These are phyloP conservation scores for Lepidium aucheri DNA, from an alignment of 345 rosid species.

Conservation along the genomic window DNA sequence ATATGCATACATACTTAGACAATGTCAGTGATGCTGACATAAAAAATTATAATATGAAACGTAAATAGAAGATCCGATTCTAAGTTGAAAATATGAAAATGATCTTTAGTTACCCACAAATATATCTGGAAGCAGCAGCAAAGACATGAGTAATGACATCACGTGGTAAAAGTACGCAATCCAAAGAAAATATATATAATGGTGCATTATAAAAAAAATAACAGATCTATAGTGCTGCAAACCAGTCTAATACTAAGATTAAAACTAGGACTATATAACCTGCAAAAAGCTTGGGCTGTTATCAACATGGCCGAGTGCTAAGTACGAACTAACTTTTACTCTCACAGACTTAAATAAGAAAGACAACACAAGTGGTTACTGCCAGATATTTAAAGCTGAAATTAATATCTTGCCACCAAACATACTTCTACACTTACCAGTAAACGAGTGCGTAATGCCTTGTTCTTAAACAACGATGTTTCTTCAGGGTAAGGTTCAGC, in stretches of 20 bases:
- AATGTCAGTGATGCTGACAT: not conserved
- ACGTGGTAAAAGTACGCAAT: not conserved
- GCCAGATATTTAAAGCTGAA: not conserved
- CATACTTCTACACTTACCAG: constrained; percentile 40
- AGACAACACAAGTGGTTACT: not conserved
- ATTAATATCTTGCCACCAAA: not conserved
- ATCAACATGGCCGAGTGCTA: not conserved
- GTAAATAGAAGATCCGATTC: not conserved
- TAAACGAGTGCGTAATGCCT: constrained; percentile 75
- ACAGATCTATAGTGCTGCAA: not conserved
- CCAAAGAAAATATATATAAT: not conserved
- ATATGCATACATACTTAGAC: constrained; percentile 12
- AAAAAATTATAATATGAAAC: not conserved
- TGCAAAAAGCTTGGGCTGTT: not conserved
- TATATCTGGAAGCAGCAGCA: not conserved
- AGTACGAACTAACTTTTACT: not conserved
- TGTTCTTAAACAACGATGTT: constrained; percentile 62
- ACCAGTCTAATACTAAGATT: not conserved
- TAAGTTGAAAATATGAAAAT: not conserved
- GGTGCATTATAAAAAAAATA: not conserved
- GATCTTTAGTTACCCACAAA: not conserved
- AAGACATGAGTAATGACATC: not conserved
- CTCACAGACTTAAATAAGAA: not conserved
- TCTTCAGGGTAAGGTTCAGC: constrained; percentile 69
- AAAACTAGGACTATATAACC: not conserved